phyloP scores from a whole-genome alignment of 2,329 filamentous ascomycete genomes.

The Diplodia mutila region DNA sequence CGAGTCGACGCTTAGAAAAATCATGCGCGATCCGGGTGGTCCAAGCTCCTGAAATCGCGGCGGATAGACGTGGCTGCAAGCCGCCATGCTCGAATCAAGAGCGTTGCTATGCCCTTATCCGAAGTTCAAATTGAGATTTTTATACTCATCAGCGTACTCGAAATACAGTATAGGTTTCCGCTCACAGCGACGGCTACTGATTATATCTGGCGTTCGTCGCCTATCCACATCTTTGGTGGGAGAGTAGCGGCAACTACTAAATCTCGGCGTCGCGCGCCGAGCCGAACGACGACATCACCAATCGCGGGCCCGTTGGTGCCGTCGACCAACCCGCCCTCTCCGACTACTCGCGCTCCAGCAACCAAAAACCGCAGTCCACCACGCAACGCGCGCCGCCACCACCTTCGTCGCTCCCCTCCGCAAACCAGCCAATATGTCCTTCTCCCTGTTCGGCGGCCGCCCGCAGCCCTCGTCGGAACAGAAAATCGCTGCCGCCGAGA shows the following conservation, averaged over 20 bases:
- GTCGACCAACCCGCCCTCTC: background rate
- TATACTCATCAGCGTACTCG: background rate
- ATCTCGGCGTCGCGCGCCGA: background rate
- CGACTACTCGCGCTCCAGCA: constrained; percentile 7
- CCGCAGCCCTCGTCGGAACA: constrained; percentile 92
- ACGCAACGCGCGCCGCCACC: background rate
- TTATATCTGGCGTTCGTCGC: background rate
- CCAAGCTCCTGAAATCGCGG: constrained; percentile 14
- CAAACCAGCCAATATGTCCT: constrained; percentile 24
- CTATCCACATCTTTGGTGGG: background rate
- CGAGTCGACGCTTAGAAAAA: constrained; percentile 6
- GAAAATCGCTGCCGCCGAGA: constrained; percentile 95
- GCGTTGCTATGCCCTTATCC: background rate
- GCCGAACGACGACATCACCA: constrained; percentile 25
- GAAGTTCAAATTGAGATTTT: background rate
- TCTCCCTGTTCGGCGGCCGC: constrained; percentile 54
- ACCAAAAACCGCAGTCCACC: background rate
- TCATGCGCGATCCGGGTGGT: constrained; percentile 3
- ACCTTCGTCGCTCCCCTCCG: background rate
- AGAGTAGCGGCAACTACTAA: background rate
- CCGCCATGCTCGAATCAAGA: background rate
- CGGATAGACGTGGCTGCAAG: background rate
- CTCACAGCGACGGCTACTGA: background rate
- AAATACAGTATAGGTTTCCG: background rate
- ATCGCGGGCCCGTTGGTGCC: constrained; percentile 5